Conservation (phyloP, 441 rosid genomes). For the Geranium incanum region DNA sequence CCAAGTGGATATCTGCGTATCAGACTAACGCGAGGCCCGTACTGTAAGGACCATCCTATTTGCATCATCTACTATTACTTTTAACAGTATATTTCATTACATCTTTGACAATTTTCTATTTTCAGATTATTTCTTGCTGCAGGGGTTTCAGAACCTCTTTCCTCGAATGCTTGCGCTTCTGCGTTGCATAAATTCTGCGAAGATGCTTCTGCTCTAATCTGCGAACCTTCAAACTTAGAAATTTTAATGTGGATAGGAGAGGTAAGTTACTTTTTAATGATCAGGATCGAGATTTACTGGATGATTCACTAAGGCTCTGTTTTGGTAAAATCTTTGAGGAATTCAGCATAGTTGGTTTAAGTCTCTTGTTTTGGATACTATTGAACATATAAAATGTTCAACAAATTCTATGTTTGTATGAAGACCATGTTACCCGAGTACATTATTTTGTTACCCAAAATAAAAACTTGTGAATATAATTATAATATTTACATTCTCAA, state of each 20-base stretch:
- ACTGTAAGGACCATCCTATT: slow-evolving; percentile 49
- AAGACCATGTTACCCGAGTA: background rate
- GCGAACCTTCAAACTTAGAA: slow-evolving; percentile 80
- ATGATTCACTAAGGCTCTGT: background rate
- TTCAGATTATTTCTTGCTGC: slow-evolving; percentile 93
- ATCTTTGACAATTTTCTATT: slow-evolving; percentile 38
- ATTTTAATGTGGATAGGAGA: slow-evolving; percentile 88
- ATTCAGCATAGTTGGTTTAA: background rate
- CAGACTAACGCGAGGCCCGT: slow-evolving; percentile 56
- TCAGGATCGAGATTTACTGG: background rate
- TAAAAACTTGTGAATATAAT: background rate
- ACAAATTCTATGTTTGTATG: background rate
- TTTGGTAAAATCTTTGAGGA: background rate
- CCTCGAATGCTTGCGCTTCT: slow-evolving; percentile 76
- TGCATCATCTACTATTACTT: slow-evolving; percentile 9
- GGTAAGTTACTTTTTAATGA: slow-evolving; percentile 37
- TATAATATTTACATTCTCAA: background rate
- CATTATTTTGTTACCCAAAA: background rate
- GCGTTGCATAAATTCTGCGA: slow-evolving; percentile 88
- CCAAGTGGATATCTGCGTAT: slow-evolving; percentile 74
- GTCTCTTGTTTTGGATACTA: background rate
- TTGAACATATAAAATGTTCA: background rate
- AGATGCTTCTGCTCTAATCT: slow-evolving; percentile 61
- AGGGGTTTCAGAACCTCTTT: slow-evolving; percentile 72
- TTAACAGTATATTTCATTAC: slow-evolving; percentile 14